These are phyloP conservation scores for Cyberlindnera sargentensis DNA, from an alignment of 805 yeast genomes.

Conservation along the genomic window DNA sequence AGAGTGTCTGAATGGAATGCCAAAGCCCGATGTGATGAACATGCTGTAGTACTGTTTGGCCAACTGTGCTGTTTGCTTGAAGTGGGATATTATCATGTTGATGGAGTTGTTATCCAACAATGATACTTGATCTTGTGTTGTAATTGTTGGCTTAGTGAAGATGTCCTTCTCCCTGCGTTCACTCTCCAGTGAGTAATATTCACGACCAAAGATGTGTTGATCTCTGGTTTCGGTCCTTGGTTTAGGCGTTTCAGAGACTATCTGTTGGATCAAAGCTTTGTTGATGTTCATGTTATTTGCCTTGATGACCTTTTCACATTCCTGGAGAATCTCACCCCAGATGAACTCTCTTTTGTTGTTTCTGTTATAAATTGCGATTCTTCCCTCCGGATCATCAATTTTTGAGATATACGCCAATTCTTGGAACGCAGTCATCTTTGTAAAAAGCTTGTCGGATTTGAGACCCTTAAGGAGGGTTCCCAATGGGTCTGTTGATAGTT, in stretches of 20 bases:
- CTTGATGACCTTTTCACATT: constrained; percentile 49
- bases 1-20: constrained; percentile 25
- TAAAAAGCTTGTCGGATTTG: constrained; percentile 41
- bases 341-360: constrained; percentile 36
- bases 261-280: constrained; percentile 3
- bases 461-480: constrained; percentile 60
- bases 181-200: constrained; percentile 17
- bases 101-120: constrained; percentile 18
- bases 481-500: constrained; percentile 53
- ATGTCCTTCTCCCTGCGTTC: constrained; percentile 11
- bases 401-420: constrained; percentile 63
- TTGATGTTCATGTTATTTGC: constrained; percentile 39
- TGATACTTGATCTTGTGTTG: constrained; percentile 2
- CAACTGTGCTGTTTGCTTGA: constrained; percentile 3
- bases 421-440: constrained; percentile 64
- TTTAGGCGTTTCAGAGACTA: constrained; percentile 6
- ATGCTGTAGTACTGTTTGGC: constrained; percentile 10
- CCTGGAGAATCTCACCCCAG: constrained; percentile 57
- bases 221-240: constrained; percentile 13
- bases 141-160: constrained; percentile 4
- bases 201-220: constrained; percentile 29
- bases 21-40: constrained; percentile 22
- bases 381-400: constrained; percentile 36
- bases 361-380: constrained; percentile 48
- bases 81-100: constrained; percentile 6